Evolutionary conservation across 2,329 filamentous ascomycete species (phyloP).

Genomic region (Elsinoe batatas): DNA sequence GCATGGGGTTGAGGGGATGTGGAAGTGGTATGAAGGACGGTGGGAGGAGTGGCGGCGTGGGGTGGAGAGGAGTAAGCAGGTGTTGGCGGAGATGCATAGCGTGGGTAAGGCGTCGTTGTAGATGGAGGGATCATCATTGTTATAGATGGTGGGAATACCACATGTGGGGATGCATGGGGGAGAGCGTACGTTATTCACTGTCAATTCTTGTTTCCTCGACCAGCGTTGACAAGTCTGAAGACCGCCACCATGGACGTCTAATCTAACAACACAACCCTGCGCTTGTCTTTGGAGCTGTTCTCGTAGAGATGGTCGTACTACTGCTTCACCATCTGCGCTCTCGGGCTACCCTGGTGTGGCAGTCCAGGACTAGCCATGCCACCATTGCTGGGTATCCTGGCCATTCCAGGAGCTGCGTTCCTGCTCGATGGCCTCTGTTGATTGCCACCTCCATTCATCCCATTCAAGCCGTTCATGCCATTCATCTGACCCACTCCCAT

Average conservation of each 20-base stretch:
- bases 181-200: not conserved
- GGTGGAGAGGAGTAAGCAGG: constrained; percentile 19
- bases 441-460: not conserved
- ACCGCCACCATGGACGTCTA: not conserved
- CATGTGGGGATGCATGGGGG: not conserved
- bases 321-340: constrained; percentile 13
- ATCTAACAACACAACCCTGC: not conserved
- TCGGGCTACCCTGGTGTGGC: constrained; percentile 6
- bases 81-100: constrained; percentile 20
- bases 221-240: not conserved
- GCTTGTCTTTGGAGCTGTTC: not conserved
- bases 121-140: constrained; percentile 6
- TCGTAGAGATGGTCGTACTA: not conserved
- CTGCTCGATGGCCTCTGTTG: constrained; percentile 10
- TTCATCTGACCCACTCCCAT: constrained; percentile 9
- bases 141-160: not conserved
- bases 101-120: not conserved
- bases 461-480: constrained; percentile 1
- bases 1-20: constrained; percentile 14
- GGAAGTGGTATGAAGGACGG: constrained; percentile 18
- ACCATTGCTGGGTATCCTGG: constrained; percentile 7
- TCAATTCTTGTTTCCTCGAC: not conserved
- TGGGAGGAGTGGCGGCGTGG: constrained; percentile 18
- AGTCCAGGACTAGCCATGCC: constrained; percentile 12
- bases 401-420: constrained; percentile 9